Evolutionary conservation across 1,284 basidiomycete genomes (phyloP).

Genomic region (Cryptococcus depauperatus): DNA sequence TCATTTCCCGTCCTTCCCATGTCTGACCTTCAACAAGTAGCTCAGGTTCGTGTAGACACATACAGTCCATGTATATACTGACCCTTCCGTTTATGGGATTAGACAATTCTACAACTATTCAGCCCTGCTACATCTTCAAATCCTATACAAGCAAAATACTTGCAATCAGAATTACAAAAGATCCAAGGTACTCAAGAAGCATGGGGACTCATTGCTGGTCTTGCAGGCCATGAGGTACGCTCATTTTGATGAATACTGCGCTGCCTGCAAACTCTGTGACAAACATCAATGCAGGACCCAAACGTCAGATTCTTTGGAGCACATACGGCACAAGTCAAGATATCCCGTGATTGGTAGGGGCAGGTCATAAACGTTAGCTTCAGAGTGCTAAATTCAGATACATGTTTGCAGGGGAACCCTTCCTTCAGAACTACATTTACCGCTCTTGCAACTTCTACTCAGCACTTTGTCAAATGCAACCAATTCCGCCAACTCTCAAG

Average conservation of each 20-base stretch:
- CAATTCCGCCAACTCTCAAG: constrained; percentile 27
- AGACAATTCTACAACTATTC: constrained; percentile 41
- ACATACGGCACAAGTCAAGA: constrained; percentile 83
- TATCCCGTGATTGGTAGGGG: constrained; percentile 73
- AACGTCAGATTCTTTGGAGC: constrained; percentile 88
- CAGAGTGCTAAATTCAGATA: not conserved
- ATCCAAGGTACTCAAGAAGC: constrained; percentile 40
- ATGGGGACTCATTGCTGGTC: constrained; percentile 43
- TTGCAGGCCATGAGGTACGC: constrained; percentile 37
- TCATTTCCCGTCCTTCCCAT: constrained; percentile 30
- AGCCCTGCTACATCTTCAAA: constrained; percentile 30
- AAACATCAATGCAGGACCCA: constrained; percentile 47
- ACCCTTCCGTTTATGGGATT: too few species aligned
- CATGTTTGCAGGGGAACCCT: constrained; percentile 36
- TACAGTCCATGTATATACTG: not conserved
- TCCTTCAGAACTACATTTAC: constrained; percentile 34
- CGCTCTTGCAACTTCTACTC: constrained; percentile 37
- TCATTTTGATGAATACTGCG: too few species aligned
- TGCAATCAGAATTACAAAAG: constrained; percentile 41
- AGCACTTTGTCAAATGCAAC: constrained; percentile 32
- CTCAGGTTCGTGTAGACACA: constrained; percentile 18
- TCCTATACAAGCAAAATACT: constrained; percentile 32
- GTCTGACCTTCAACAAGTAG: constrained; percentile 31
- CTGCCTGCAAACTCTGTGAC: too few species aligned
- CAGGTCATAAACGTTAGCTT: not conserved